A percentile compares a stretch with the other conserved stretches of the same genome.
These are phyloP conservation scores for Fraxinus platypoda DNA, from an alignment of 305 asterid genomes.

Conservation along the genomic window DNA sequence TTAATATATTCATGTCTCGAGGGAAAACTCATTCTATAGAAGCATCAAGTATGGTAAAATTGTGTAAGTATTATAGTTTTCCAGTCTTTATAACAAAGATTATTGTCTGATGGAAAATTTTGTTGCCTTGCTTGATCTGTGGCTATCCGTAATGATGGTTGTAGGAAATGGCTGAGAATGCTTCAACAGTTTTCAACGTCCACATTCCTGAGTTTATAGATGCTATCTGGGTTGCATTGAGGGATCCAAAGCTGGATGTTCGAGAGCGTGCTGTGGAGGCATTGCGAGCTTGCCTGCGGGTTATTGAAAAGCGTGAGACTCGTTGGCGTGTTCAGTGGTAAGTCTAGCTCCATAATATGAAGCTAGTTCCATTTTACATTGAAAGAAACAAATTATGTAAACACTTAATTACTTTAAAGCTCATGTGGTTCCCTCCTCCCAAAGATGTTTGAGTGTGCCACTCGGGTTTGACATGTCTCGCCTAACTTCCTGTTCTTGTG, in stretches of 20 bases:
- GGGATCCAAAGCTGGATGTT: conserved; percentile 85
- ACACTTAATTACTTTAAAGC: not conserved
- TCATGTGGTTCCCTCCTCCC: not conserved
- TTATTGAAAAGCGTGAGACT: conserved; percentile 96
- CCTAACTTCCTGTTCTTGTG: not conserved
- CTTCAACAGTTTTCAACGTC: conserved; percentile 95
- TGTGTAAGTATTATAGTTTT: not conserved
- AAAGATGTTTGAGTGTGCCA: not conserved
- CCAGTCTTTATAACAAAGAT: not conserved
- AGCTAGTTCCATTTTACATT: not conserved
- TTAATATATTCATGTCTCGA: not conserved
- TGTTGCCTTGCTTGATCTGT: not conserved
- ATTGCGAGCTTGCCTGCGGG: conserved; percentile 94
- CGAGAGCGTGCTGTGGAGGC: conserved; percentile 97
- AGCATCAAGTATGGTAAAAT: not conserved
- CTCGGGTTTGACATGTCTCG: not conserved
- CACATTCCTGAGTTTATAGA: conserved; percentile 97
- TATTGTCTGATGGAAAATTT: not conserved
- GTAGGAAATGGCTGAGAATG: conserved; percentile 99
- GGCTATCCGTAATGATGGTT: conserved; percentile 18
- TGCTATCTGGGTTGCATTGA: conserved; percentile 95
- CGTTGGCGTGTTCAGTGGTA: conserved; percentile 99
- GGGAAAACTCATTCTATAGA: not conserved
- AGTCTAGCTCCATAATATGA: conserved; percentile 24
- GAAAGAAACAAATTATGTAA: not conserved